Conservation (phyloP, 345 rosid species). For the Lepidium didymum region DNA sequence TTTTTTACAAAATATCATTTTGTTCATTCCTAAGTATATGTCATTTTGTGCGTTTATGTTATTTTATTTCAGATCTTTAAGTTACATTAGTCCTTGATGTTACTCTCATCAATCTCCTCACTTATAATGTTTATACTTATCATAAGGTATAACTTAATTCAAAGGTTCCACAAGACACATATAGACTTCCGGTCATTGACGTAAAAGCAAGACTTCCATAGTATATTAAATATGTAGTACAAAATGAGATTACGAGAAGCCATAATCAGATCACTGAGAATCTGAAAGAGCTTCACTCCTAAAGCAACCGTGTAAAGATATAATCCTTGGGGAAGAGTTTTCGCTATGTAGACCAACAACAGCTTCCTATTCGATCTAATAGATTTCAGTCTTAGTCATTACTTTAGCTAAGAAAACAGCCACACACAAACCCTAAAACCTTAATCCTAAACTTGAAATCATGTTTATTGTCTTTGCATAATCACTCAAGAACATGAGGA, state of each 20-base stretch:
- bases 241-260: neutral
- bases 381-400: conserved; percentile 31
- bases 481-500: too few relatives aligned
- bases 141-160: neutral
- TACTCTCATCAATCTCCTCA: neutral
- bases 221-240: neutral
- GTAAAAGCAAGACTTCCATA: neutral
- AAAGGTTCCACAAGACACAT: neutral
- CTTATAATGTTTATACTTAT: neutral
- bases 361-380: conserved; percentile 38
- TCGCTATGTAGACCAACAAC: conserved; percentile 23
- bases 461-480: too few relatives aligned
- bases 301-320: conserved; percentile 50
- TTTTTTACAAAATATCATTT: too few relatives aligned
- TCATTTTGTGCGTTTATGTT: too few relatives aligned
- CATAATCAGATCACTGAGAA: conserved; percentile 30
- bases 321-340: conserved; percentile 29
- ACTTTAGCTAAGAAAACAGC: neutral
- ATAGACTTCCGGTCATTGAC: neutral
- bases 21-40: too few relatives aligned
- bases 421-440: neutral
- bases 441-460: too few relatives aligned
- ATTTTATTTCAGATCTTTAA: too few relatives aligned
- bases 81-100: neutral
- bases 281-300: conserved; percentile 55